Base-by-base conservation (phyloP, 2,329 filamentous ascomycete species). In the Fusarium sublunatum region DNA sequence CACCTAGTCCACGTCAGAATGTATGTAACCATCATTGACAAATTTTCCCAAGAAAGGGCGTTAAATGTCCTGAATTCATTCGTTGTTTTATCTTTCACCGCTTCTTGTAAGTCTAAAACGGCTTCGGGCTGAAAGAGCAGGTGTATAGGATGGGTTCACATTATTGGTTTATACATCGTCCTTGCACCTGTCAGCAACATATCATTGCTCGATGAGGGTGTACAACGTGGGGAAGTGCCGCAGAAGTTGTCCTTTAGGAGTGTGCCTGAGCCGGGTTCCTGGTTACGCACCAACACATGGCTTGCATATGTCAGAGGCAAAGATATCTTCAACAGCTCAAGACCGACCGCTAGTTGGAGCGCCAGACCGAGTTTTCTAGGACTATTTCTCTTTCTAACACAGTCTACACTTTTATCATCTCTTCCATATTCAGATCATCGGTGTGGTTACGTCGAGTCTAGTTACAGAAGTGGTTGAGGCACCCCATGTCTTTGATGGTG, bases 251-350 rank as follows among this genome's bases (percentile, higher is more conserved):
- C 38, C 4, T 26, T 5, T 3, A 40, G n/a, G 12, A n/a, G 12
- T 22, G 25, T 13, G 5, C 1, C 22, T 15, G 31, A 41, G 15
- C 54, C 57, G 55, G 36, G 32, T 41, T 31, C 26, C 32, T 25
- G 57, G 57, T 48, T 44, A 19, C 38, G 43, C 55, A 46, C 47
- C 47, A 60, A 26, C 35, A 34, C 48, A 43, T 26, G 5, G 19
- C 38, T 19, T 55, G 57, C 55, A 60, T 58, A 55, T 35, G 42
- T 61, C 48, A 60, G 55, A 5, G 8, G 28, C 10, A 28, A 10
- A 39, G 19, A 53, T 43, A 42, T 59, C 48, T 35, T 55, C 39
- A 26, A 15, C 36, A 32, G 13, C 8, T n/a, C 5, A 34, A 48
- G 38, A 60, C 57, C 57, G 57, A 48, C 41, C 39, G 29, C 61